These are phyloP conservation scores for Russula sp. DNA, from an alignment of 768 basidiomycete genomes.

Conservation along the genomic window DNA sequence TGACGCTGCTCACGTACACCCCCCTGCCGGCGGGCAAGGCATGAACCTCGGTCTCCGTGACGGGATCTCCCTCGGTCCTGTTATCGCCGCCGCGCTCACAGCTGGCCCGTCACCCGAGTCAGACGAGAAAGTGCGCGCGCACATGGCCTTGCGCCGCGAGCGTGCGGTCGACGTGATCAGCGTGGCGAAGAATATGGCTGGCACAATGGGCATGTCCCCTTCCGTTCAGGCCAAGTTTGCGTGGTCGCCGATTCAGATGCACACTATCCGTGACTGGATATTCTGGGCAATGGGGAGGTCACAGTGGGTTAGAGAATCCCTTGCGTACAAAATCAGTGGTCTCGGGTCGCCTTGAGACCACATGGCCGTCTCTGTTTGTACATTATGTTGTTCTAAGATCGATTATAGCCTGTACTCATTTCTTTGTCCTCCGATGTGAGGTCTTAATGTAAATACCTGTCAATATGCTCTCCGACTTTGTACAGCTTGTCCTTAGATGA, in stretches of 20 bases:
- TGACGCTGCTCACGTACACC: slow-evolving; percentile 54
- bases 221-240: slow-evolving; percentile 34
- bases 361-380: neutral
- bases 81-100: slow-evolving; percentile 40
- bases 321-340: slow-evolving; percentile 37
- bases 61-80: slow-evolving; percentile 47
- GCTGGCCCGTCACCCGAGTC: slow-evolving; percentile 29
- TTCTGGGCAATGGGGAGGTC: slow-evolving; percentile 33
- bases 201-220: slow-evolving; percentile 33
- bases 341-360: slow-evolving; percentile 30
- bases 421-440: neutral
- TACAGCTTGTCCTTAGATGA: neutral
- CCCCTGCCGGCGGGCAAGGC: slow-evolving; percentile 55
- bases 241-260: slow-evolving; percentile 23
- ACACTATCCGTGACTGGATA: slow-evolving; percentile 32
- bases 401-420: neutral
- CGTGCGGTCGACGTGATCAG: slow-evolving; percentile 45
- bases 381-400: neutral
- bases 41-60: slow-evolving; percentile 62
- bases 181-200: slow-evolving; percentile 40
- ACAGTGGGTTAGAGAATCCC: slow-evolving; percentile 28
- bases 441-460: neutral
- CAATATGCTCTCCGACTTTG: neutral
- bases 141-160: slow-evolving; percentile 39
- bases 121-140: slow-evolving; percentile 39